Percentiles rank a stretch among this genome's conserved stretches.
Conservation (phyloP, 2,329 filamentous ascomycete genomes). For the Pyrenophora graminea region DNA sequence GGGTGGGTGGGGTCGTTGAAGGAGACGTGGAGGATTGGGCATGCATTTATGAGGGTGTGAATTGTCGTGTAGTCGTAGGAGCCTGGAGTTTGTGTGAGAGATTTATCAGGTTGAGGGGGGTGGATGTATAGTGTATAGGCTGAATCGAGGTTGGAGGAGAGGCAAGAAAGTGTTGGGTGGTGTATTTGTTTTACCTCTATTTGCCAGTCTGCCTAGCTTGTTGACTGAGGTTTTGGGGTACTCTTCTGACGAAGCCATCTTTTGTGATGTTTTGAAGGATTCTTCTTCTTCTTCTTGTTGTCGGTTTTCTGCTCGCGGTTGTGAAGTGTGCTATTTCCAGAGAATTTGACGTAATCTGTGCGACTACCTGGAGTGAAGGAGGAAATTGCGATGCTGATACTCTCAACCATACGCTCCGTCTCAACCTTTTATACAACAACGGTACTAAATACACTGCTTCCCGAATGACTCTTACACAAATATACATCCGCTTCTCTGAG, state of each 20-base stretch:
- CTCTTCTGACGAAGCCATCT: slow-evolving; percentile 13
- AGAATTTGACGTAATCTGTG: too few species aligned
- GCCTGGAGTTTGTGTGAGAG: slow-evolving; percentile 15
- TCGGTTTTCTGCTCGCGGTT: not conserved
- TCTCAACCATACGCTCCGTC: not conserved
- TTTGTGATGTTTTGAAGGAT: not conserved
- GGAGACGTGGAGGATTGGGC: slow-evolving; percentile 43
- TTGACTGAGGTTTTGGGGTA: slow-evolving; percentile 37
- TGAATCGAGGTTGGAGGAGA: too few species aligned
- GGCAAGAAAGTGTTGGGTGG: too few species aligned
- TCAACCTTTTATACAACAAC: not conserved
- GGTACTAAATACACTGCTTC: too few species aligned
- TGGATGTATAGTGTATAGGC: too few species aligned
- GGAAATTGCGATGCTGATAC: too few species aligned
- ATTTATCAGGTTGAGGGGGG: not conserved
- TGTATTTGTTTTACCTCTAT: slow-evolving; percentile 26
- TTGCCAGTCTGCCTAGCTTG: slow-evolving; percentile 34
- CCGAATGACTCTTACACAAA: not conserved
- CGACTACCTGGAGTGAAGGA: not conserved
- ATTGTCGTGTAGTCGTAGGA: slow-evolving; percentile 43
- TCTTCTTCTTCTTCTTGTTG: not conserved
- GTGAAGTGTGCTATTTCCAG: not conserved
- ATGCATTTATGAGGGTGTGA: slow-evolving; percentile 38
- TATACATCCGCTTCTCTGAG: too few species aligned
- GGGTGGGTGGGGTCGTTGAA: slow-evolving; percentile 36